A percentile compares a stretch with the other conserved stretches of the same genome.
Evolutionary conservation across 345 rosid genomes (phyloP).

Genomic region (Hevea brasiliensis): DNA sequence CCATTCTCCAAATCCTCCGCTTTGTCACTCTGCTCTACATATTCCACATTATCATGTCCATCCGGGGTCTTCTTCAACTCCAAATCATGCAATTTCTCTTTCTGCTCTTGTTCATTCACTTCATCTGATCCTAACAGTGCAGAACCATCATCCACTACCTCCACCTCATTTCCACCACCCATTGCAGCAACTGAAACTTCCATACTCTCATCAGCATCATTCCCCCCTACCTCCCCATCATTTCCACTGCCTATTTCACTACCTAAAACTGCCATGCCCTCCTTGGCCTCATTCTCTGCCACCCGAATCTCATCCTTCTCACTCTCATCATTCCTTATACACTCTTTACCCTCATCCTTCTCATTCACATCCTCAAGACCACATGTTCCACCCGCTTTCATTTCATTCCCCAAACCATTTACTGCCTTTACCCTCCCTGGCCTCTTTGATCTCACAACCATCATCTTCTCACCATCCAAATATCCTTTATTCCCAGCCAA

Average conservation of each 20-base stretch:
- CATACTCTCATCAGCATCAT: conserved; percentile 15
- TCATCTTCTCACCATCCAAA: conserved; percentile 16
- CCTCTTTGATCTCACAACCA: conserved; percentile 26
- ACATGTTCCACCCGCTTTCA: conserved; percentile 22
- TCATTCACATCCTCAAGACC: conserved; percentile 28
- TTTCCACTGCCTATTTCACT: neutral
- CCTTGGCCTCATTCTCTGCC: neutral
- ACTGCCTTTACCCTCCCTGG: conserved; percentile 24
- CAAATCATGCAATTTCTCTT: conserved; percentile 24
- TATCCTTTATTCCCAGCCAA: conserved; percentile 26
- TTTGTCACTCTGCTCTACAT: conserved; percentile 22
- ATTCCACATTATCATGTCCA: conserved; percentile 27
- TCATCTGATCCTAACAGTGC: conserved; percentile 19
- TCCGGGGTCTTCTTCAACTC: conserved; percentile 28
- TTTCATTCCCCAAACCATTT: conserved; percentile 26
- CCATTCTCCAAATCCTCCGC: conserved; percentile 23
- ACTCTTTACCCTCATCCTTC: neutral
- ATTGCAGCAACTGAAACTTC: conserved; percentile 20
- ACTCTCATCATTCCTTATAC: neutral
- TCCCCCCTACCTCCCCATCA: neutral
- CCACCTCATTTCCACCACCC: conserved; percentile 25
- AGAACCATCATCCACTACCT: conserved; percentile 23
- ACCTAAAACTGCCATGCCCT: neutral
- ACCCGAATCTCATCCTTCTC: conserved; percentile 13
- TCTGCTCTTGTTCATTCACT: conserved; percentile 39